Percentiles rank a stretch among this genome's conserved stretches.
Conservation (phyloP, 306 rosid species). For the Fagus sylvatica region DNA sequence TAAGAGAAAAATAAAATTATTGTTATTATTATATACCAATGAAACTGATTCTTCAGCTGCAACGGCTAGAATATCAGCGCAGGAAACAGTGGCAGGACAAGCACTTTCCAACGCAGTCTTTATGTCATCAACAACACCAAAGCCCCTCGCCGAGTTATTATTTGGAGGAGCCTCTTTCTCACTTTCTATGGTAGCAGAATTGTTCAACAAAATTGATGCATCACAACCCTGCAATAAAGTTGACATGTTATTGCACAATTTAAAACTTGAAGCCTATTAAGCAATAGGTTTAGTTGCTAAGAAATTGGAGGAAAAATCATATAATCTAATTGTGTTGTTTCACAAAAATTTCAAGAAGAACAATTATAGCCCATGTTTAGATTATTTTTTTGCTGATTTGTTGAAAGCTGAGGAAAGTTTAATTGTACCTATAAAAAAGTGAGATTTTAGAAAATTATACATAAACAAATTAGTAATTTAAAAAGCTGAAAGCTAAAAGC, state of each 20-base stretch:
- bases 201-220: conserved; percentile 51
- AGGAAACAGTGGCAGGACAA: conserved; percentile 53
- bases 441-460: no score
- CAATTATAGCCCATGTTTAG: no score
- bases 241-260: neutral
- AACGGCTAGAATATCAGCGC: conserved; percentile 59
- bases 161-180: conserved; percentile 44
- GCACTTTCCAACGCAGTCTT: conserved; percentile 37
- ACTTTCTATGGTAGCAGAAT: conserved; percentile 33
- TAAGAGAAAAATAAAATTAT: neutral
- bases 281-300: neutral
- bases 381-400: no score
- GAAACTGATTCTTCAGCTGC: conserved; percentile 41
- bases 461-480: no score
- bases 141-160: conserved; percentile 47
- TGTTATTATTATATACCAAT: conserved; percentile 34
- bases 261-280: neutral
- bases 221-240: conserved; percentile 54
- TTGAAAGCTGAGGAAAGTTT: no score
- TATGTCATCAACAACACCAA: conserved; percentile 45
- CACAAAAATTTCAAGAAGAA: no score
- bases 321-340: no score
- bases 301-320: neutral
- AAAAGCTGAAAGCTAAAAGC: no score
- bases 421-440: no score